A percentile compares a stretch with the other conserved stretches of the same genome.
These are phyloP conservation scores for Amanita brunnescens DNA, from an alignment of 768 basidiomycete genomes.

Conservation along the genomic window DNA sequence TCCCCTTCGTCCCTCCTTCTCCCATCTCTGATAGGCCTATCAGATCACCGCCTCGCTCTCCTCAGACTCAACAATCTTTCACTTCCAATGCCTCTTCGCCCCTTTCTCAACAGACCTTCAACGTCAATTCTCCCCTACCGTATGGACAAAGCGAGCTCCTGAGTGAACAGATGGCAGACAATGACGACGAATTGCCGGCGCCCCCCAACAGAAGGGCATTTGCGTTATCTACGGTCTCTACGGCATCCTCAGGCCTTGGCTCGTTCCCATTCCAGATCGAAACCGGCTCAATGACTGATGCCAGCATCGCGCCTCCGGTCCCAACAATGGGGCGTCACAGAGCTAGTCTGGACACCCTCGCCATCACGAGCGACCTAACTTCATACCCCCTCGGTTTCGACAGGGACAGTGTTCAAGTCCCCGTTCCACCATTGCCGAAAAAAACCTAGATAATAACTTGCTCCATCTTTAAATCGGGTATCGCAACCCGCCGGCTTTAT, in stretches of 20 bases:
- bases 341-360: conserved; percentile 80
- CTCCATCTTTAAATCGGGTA: background rate
- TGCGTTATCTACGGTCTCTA: conserved; percentile 73
- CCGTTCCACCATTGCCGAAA: conserved; percentile 7
- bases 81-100: conserved; percentile 48
- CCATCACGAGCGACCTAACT: conserved; percentile 72
- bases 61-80: conserved; percentile 52
- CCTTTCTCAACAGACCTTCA: conserved; percentile 42
- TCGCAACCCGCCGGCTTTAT: background rate
- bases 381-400: conserved; percentile 81
- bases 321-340: conserved; percentile 45
- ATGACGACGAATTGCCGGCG: conserved; percentile 26
- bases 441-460: background rate
- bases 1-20: conserved; percentile 85
- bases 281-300: conserved; percentile 36
- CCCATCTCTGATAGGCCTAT: conserved; percentile 79
- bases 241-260: conserved; percentile 71
- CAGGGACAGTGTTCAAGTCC: conserved; percentile 30
- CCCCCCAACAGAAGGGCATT: conserved; percentile 55
- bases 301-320: conserved; percentile 20
- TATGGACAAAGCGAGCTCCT: conserved; percentile 21
- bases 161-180: conserved; percentile 7
- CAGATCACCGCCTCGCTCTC: conserved; percentile 68
- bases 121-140: conserved; percentile 31
- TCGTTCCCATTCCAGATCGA: conserved; percentile 87